Evolutionary conservation across 768 basidiomycete species (phyloP).

Genomic region (Bullera alba): DNA sequence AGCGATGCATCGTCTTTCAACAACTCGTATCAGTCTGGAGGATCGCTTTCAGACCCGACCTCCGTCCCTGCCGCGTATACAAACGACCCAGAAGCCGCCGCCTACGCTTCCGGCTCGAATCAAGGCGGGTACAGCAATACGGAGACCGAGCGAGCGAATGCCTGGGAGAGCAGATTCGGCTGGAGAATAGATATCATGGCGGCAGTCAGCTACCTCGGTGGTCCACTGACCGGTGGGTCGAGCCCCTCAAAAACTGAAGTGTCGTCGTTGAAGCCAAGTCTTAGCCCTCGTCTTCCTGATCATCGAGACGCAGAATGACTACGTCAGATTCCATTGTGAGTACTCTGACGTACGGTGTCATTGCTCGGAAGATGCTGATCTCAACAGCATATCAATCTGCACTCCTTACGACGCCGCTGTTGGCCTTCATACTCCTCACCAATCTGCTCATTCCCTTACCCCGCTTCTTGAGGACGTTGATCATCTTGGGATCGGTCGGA

Average conservation of each 20-base stretch:
- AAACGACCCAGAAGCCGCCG: constrained; percentile 49
- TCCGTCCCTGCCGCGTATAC: constrained; percentile 33
- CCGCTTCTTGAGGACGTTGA: constrained; percentile 52
- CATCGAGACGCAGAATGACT: constrained; percentile 70
- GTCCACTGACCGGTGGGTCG: constrained; percentile 63
- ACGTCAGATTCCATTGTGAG: constrained; percentile 69
- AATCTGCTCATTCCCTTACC: constrained; percentile 55
- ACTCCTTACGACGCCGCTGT: constrained; percentile 59
- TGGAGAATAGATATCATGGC: constrained; percentile 63
- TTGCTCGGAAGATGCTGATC: constrained; percentile 2
- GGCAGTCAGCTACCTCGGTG: constrained; percentile 60
- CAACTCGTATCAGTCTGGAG: constrained; percentile 70
- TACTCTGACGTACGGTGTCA: constrained; percentile 4
- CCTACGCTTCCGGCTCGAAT: constrained; percentile 35
- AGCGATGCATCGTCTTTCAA: constrained; percentile 40
- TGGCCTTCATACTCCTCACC: constrained; percentile 54
- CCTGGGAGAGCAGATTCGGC: constrained; percentile 65
- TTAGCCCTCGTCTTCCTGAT: constrained; percentile 61
- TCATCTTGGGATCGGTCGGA: constrained; percentile 51
- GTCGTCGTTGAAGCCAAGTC: not conserved
- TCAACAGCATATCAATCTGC: constrained; percentile 68
- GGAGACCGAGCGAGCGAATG: constrained; percentile 50
- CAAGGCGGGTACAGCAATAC: constrained; percentile 1
- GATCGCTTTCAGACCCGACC: constrained; percentile 46
- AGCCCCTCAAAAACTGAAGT: too few relatives aligned